Percentiles rank a stretch among this genome's conserved stretches.
These are phyloP conservation scores for Elaphomyces granulatus DNA, from an alignment of 495 filamentous ascomycete genomes.

Conservation along the genomic window DNA sequence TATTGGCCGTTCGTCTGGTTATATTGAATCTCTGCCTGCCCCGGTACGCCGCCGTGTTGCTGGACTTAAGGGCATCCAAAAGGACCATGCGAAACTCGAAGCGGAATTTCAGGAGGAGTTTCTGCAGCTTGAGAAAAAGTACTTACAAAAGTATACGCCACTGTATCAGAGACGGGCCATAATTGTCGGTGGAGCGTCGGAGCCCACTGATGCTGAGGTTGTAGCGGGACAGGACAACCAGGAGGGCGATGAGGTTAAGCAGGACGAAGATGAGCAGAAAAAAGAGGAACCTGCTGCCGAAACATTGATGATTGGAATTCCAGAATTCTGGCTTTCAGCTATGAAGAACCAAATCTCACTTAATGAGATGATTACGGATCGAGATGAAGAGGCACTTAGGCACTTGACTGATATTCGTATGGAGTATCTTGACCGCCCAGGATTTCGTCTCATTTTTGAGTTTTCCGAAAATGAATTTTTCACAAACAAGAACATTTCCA, in stretches of 20 bases:
- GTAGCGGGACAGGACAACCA: conserved; percentile 73
- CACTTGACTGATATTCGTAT: conserved; percentile 88
- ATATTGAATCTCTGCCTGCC: conserved; percentile 86
- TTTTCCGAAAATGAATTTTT: conserved; percentile 93
- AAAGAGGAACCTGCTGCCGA: conserved; percentile 34
- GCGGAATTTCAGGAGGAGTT: conserved; percentile 97
- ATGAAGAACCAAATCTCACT: conserved; percentile 99
- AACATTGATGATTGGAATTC: conserved; percentile 58
- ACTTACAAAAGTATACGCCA: conserved; percentile 95
- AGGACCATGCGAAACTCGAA: conserved; percentile 96
- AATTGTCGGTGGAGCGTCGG: conserved; percentile 77
- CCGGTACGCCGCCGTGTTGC: conserved; percentile 84
- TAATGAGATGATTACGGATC: conserved; percentile 95
- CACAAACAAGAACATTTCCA: conserved; percentile 90
- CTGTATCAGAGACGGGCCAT: conserved; percentile 89
- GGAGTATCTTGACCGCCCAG: conserved; percentile 96
- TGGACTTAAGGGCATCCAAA: conserved; percentile 94
- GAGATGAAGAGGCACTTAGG: conserved; percentile 87
- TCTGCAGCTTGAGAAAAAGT: conserved; percentile 95
- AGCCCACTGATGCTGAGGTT: conserved; percentile 78
- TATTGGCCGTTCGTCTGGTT: conserved; percentile 90
- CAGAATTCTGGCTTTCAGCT: conserved; percentile 98
- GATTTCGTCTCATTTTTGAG: conserved; percentile 95
- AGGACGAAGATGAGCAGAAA: conserved; percentile 32
- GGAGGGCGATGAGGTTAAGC: conserved; percentile 46